These are phyloP conservation scores for Ceratocystis eucalypticola DNA, from an alignment of 2,329 filamentous ascomycete genomes.

Conservation along the genomic window DNA sequence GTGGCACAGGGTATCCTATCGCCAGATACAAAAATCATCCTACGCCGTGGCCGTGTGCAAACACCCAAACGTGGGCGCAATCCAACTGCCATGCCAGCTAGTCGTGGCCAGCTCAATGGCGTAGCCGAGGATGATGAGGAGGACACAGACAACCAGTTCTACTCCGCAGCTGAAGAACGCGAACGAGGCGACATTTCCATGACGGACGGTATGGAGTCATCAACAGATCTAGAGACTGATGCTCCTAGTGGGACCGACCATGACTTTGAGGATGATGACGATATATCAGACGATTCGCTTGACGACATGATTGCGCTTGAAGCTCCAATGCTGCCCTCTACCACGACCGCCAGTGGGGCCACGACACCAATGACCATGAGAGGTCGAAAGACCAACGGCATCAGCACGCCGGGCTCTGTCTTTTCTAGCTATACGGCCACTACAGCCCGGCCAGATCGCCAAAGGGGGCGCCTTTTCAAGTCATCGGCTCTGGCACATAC, in stretches of 20 bases:
- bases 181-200: conserved; percentile 40
- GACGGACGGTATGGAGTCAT: conserved; percentile 41
- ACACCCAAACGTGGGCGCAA: conserved; percentile 38
- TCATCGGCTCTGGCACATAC: conserved; percentile 59
- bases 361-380: conserved; percentile 72
- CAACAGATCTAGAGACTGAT: conserved; percentile 51
- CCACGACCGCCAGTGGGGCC: conserved; percentile 51
- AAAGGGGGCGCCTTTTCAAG: conserved; percentile 69
- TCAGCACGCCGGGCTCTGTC: conserved; percentile 72
- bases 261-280: conserved; percentile 62
- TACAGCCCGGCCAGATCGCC: conserved; percentile 60
- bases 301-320: conserved; percentile 88
- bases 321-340: conserved; percentile 63
- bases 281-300: conserved; percentile 78
- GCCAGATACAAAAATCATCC: conserved; percentile 67
- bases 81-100: conserved; percentile 33
- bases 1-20: conserved; percentile 75
- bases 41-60: conserved; percentile 51
- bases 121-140: conserved; percentile 54
- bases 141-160: conserved; percentile 76
- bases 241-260: conserved; percentile 55
- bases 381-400: conserved; percentile 53
- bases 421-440: conserved; percentile 79
- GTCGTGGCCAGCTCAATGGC: conserved; percentile 42
- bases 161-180: conserved; percentile 75